A percentile compares a stretch with the other conserved stretches of the same genome.
Evolutionary conservation across 345 rosid species (phyloP).

Genomic region (Eucalyptus curtisii): DNA sequence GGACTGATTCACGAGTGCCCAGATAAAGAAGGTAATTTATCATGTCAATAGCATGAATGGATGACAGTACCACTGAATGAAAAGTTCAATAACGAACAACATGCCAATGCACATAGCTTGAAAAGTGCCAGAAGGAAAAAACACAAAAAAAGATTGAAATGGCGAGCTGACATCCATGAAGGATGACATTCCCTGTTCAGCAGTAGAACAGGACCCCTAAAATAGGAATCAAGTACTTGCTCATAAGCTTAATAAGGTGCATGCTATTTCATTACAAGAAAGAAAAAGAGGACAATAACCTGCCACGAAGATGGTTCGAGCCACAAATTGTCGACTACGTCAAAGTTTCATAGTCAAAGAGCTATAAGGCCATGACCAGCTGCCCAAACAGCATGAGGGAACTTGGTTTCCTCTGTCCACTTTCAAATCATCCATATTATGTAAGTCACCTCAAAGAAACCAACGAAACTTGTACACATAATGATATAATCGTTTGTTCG

Average conservation of each 20-base stretch:
- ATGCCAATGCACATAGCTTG: background rate
- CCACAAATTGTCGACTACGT: constrained; percentile 78
- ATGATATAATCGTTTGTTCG: background rate
- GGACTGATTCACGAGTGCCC: background rate
- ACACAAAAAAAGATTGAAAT: background rate
- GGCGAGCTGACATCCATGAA: background rate
- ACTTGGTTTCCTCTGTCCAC: constrained; percentile 91
- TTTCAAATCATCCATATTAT: background rate
- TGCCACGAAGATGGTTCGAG: constrained; percentile 91
- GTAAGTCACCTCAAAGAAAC: background rate
- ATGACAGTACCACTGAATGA: background rate
- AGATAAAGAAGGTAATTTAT: background rate
- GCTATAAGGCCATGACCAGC: constrained; percentile 88
- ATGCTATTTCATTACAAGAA: background rate
- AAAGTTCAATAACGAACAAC: background rate
- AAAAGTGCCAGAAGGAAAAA: background rate
- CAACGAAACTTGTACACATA: background rate
- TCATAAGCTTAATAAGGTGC: background rate
- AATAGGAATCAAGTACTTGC: background rate
- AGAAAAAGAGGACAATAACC: constrained; percentile 16
- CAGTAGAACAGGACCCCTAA: background rate
- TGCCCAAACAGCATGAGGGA: constrained; percentile 92
- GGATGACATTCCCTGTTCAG: background rate
- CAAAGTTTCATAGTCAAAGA: constrained; percentile 67
- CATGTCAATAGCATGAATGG: background rate